Conservation (phyloP, 2,329 filamentous ascomycete species). For the Neofusicoccum kwambonambiense region DNA sequence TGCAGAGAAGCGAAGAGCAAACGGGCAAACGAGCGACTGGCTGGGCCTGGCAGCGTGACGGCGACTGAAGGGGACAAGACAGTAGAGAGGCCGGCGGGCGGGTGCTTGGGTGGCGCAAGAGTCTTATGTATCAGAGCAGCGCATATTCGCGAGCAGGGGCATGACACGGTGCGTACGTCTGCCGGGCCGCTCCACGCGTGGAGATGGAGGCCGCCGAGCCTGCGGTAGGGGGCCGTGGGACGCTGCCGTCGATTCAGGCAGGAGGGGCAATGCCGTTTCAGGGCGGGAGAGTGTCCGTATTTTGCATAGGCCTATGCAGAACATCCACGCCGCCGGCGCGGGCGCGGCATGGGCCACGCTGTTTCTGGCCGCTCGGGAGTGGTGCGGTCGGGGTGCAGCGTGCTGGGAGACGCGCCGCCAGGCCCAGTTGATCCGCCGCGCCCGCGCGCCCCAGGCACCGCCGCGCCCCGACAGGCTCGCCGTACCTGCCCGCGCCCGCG, state of each 20-base stretch:
- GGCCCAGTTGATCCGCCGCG: background rate
- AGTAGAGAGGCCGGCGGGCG: background rate
- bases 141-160: background rate
- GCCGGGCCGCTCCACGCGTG: slow-evolving; percentile 13
- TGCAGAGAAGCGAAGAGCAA: background rate
- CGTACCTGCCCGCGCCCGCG: background rate
- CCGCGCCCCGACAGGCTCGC: background rate
- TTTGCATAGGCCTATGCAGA: slow-evolving; percentile 9
- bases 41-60: background rate
- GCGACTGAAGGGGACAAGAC: background rate
- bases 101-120: slow-evolving; percentile 9
- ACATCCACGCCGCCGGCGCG: slow-evolving; percentile 5
- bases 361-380: background rate
- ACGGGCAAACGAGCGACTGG: slow-evolving; percentile 10
- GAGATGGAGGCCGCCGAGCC: background rate
- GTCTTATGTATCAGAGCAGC: slow-evolving; percentile 1
- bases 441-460: background rate
- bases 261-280: slow-evolving; percentile 10
- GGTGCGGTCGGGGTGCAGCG: no score
- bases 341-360: slow-evolving; percentile 1
- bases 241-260: slow-evolving; percentile 3
- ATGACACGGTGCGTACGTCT: background rate
- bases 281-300: slow-evolving; percentile 5
- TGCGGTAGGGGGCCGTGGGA: background rate
- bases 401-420: background rate